Conservation (phyloP, 176 grass and related monocot species). For the Cenchrus fungigraminus region DNA sequence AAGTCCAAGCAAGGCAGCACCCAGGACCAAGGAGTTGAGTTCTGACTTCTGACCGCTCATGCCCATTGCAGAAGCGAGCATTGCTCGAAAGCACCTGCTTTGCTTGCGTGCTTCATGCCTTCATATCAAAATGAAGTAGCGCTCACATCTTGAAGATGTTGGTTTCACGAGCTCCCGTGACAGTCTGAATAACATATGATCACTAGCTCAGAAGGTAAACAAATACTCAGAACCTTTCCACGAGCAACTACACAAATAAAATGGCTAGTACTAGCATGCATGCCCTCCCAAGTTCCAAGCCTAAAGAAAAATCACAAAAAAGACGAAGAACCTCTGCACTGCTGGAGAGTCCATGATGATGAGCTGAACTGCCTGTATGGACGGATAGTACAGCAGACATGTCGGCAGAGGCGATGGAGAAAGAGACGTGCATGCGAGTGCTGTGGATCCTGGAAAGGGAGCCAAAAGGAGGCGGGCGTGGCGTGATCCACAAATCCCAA, state of each 20-base stretch:
- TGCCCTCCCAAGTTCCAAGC: background rate
- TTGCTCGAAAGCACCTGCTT: background rate
- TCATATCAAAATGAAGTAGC: background rate
- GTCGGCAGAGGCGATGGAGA: conserved; percentile 32
- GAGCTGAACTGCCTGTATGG: conserved; percentile 1
- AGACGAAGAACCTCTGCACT: conserved; percentile 16
- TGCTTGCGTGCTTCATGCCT: background rate
- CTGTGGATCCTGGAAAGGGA: conserved; percentile 46
- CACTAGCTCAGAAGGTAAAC: conserved; percentile 26
- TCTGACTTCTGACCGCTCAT: background rate
- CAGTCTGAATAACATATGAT: background rate
- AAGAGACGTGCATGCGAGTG: conserved; percentile 36
- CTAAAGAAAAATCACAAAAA: background rate
- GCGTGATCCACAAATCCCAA: conserved; percentile 55
- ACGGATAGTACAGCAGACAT: conserved; percentile 23
- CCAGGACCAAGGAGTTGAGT: background rate
- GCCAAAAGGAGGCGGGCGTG: conserved; percentile 23
- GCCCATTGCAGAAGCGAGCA: background rate
- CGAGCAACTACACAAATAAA: background rate
- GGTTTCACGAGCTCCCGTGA: background rate
- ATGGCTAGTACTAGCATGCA: background rate
- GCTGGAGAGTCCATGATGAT: background rate
- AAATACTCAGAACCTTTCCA: background rate
- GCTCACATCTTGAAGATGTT: background rate
- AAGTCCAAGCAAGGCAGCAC: background rate